These are phyloP conservation scores for Rosa lucieae DNA, from an alignment of 306 rosid species.

Conservation along the genomic window DNA sequence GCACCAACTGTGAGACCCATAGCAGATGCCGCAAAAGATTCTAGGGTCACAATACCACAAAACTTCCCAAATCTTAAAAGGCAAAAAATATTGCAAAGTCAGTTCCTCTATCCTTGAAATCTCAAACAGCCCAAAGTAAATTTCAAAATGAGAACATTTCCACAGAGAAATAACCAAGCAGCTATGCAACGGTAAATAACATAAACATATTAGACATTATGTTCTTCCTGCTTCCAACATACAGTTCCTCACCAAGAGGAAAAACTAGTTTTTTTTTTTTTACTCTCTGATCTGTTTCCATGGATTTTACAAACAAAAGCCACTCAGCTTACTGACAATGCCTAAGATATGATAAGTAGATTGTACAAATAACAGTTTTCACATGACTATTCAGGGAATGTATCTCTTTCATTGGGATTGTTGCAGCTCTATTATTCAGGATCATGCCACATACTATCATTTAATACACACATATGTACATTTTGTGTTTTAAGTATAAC, in stretches of 20 bases:
- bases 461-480: background rate
- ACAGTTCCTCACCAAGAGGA: background rate
- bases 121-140: background rate
- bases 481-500: background rate
- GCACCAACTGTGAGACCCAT: slow-evolving; percentile 99
- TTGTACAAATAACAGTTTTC: background rate
- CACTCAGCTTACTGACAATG: background rate
- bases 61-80: slow-evolving; percentile 76
- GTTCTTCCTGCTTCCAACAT: too few species aligned
- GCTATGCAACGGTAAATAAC: background rate
- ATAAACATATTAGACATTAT: background rate
- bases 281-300: background rate
- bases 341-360: background rate
- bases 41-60: slow-evolving; percentile 81
- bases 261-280: background rate
- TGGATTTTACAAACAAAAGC: slow-evolving; percentile 5
- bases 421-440: background rate
- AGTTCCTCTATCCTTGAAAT: slow-evolving; percentile 24
- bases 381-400: background rate
- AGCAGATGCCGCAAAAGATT: slow-evolving; percentile 95
- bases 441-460: background rate
- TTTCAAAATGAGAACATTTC: slow-evolving; percentile 6
- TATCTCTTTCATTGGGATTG: background rate
- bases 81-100: slow-evolving; percentile 27
- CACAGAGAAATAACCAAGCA: background rate